phyloP scores from a whole-genome alignment of 2,329 filamentous ascomycete species.

The Botrytis paeoniae region DNA sequence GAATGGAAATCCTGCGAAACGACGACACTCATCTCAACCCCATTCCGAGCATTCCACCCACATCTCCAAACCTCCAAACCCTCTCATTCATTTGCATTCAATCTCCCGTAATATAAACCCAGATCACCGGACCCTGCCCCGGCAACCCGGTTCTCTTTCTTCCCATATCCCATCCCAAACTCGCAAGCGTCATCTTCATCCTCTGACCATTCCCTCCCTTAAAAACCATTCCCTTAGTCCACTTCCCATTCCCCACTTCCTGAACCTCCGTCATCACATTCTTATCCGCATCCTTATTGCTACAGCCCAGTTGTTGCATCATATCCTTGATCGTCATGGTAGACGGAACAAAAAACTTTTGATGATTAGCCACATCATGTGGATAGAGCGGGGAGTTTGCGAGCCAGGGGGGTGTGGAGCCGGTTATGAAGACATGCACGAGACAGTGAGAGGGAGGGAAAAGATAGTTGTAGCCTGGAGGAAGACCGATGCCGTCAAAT shows the following conservation, averaged over 20 bases:
- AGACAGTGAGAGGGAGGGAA: constrained; percentile 58
- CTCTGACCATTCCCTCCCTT: constrained; percentile 48
- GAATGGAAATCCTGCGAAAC: neutral
- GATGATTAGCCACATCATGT: constrained; percentile 47
- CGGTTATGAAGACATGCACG: constrained; percentile 54
- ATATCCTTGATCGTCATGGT: constrained; percentile 54
- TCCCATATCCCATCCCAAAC: constrained; percentile 57
- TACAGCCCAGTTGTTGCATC: constrained; percentile 56
- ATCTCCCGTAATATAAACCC: constrained; percentile 56
- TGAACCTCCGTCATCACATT: constrained; percentile 58
- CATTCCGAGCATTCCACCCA: neutral
- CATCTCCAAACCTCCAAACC: neutral
- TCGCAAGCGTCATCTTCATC: constrained; percentile 49
- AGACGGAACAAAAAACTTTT: constrained; percentile 49
- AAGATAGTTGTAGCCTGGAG: constrained; percentile 62
- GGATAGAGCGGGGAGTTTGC: constrained; percentile 40
- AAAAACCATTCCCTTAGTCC: constrained; percentile 56
- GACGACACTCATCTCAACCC: neutral
- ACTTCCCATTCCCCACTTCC: constrained; percentile 54
- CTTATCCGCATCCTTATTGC: constrained; percentile 48
- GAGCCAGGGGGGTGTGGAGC: constrained; percentile 49
- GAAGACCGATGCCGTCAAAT: constrained; percentile 55
- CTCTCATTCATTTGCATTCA: neutral
- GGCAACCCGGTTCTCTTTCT: constrained; percentile 44
- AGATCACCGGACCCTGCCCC: constrained; percentile 54